Conservation (phyloP, 805 yeast genomes). For the Lipomyces sp. region DNA sequence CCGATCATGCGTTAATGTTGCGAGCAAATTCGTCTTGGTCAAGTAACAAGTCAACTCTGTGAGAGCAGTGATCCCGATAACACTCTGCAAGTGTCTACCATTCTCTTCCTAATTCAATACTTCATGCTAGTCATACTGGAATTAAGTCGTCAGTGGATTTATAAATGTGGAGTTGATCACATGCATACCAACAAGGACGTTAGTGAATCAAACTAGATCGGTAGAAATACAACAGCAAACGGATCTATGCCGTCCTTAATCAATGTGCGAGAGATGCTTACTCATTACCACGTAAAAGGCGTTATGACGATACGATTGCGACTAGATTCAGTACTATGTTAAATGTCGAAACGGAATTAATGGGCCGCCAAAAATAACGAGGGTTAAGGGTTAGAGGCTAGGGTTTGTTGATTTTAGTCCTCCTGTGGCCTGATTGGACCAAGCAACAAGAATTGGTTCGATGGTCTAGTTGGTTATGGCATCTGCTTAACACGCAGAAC, state of each 20-base stretch:
- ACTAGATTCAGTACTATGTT: no score
- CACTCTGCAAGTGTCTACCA: neutral
- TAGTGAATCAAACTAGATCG: neutral
- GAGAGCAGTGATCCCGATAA: neutral
- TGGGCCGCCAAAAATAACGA: no score
- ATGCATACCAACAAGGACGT: neutral
- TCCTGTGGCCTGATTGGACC: neutral
- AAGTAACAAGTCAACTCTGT: neutral
- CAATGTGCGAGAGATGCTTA: neutral
- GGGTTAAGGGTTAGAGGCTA: neutral
- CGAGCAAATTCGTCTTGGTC: no score
- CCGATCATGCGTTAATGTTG: neutral
- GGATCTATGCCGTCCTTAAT: neutral
- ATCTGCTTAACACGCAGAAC: slow-evolving; percentile 99
- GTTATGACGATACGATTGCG: neutral
- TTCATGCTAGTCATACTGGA: neutral
- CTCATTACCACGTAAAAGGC: neutral
- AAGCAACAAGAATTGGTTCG: slow-evolving; percentile 57
- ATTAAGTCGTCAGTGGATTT: neutral
- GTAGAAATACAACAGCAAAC: neutral
- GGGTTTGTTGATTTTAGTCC: neutral
- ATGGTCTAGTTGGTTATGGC: slow-evolving; percentile 99
- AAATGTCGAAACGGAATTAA: no score
- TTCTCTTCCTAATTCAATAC: neutral
- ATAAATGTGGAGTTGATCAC: no score